A percentile compares a stretch with the other conserved stretches of the same genome.
Conservation (phyloP, 768 basidiomycete species). For the Pleurotus giganteus region DNA sequence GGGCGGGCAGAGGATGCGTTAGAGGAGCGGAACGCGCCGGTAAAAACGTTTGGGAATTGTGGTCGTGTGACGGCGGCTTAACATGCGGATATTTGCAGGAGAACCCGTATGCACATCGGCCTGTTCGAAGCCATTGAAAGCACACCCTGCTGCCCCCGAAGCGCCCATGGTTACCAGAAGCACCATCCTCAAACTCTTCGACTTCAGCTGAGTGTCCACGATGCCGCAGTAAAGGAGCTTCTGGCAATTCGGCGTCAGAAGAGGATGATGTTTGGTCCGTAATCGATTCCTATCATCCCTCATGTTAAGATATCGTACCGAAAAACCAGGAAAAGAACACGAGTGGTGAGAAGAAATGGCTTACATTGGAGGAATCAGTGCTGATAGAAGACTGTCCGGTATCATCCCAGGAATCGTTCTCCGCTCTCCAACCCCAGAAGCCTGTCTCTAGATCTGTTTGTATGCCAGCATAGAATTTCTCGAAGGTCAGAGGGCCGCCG, state of each 20-base stretch:
- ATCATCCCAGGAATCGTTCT: conserved; percentile 3
- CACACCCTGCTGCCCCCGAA: background rate
- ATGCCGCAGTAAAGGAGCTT: background rate
- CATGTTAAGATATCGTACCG: background rate
- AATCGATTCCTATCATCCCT: background rate
- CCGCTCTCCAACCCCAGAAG: conserved; percentile 4
- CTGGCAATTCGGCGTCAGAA: background rate
- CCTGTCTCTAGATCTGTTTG: background rate
- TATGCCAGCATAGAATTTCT: conserved; percentile 1
- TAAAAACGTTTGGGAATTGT: background rate
- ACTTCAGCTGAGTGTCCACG: background rate
- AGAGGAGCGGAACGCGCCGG: background rate
- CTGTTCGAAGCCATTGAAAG: background rate
- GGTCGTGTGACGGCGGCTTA: background rate
- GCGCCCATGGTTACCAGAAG: background rate
- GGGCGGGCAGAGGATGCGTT: background rate
- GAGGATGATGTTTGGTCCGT: background rate
- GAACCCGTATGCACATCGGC: background rate
- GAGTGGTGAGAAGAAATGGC: background rate
- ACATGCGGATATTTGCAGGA: background rate
- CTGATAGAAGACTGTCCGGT: background rate
- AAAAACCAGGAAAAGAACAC: background rate
- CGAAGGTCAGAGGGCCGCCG: background rate
- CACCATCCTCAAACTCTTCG: background rate
- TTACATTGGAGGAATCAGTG: background rate